Conservation (phyloP, 148 eudicot genomes). For the Mesembryanthemum crystallinum region DNA sequence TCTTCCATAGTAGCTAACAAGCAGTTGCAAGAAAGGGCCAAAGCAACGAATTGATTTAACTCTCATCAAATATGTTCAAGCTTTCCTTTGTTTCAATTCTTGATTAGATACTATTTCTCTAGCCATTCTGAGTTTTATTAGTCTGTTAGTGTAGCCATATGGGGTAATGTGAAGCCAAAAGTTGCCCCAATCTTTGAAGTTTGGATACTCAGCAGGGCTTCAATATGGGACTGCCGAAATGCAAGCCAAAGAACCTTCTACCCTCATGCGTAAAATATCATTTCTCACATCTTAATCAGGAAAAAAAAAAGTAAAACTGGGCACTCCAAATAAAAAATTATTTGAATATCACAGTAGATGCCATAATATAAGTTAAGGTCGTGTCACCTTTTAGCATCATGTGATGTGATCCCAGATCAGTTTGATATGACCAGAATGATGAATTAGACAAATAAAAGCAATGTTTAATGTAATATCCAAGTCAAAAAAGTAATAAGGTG, state of each 20-base stretch:
- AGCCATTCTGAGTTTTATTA: neutral
- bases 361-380: neutral
- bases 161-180: neutral
- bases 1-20: neutral
- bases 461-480: slow-evolving; percentile 6
- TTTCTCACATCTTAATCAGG: neutral
- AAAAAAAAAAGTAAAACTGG: neutral
- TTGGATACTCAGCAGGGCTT: neutral
- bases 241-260: neutral
- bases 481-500: neutral
- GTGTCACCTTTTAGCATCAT: neutral
- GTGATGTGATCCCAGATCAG: neutral
- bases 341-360: neutral
- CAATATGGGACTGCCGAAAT: neutral
- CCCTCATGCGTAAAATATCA: neutral
- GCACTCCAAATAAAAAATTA: neutral
- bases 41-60: neutral
- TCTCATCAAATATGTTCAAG: neutral
- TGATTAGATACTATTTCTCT: neutral
- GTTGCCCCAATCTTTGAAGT: neutral
- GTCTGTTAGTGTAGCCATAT: neutral
- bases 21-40: neutral
- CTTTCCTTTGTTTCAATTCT: neutral
- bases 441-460: neutral
- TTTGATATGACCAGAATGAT: neutral